phyloP scores from a whole-genome alignment of 805 yeast genomes.

The Spathaspora girioi region DNA sequence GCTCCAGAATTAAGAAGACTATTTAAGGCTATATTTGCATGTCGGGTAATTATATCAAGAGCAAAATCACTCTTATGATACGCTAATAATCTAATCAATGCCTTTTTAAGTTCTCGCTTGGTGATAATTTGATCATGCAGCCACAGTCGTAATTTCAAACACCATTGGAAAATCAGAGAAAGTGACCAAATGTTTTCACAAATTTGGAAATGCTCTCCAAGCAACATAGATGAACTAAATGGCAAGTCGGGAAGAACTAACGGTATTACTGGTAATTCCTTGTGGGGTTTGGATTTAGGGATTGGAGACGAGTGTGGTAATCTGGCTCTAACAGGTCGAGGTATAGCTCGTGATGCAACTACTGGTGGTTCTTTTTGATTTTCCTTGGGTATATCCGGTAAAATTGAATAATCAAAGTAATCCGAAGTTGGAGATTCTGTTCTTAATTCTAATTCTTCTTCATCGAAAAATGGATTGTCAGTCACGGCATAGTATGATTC shows the following conservation, averaged over 20 bases:
- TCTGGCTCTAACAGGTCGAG: neutral
- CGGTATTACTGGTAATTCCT: slow-evolving; percentile 42
- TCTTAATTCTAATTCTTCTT: slow-evolving; percentile 2
- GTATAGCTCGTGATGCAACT: neutral
- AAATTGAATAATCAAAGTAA: slow-evolving; percentile 30
- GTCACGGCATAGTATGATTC: slow-evolving; percentile 7
- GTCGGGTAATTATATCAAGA: slow-evolving; percentile 46
- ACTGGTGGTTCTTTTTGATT: neutral
- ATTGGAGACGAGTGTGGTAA: neutral
- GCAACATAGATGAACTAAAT: slow-evolving; percentile 46
- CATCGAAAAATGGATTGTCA: slow-evolving; percentile 9
- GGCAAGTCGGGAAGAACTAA: slow-evolving; percentile 53
- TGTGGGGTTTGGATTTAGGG: slow-evolving; percentile 8
- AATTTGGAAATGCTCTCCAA: slow-evolving; percentile 43
- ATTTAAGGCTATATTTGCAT: slow-evolving; percentile 46
- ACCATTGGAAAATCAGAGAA: slow-evolving; percentile 52
- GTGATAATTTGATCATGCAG: slow-evolving; percentile 49
- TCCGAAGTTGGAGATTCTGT: slow-evolving; percentile 18
- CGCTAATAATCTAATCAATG: slow-evolving; percentile 49
- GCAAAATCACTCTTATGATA: slow-evolving; percentile 48
- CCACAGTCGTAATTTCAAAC: slow-evolving; percentile 50
- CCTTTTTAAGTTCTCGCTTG: slow-evolving; percentile 48
- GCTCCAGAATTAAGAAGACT: slow-evolving; percentile 42
- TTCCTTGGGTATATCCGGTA: slow-evolving; percentile 30
- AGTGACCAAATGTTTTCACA: slow-evolving; percentile 47